Percentiles rank a stretch among this genome's conserved stretches.
Conservation (phyloP, 352 stramenopile genomes). For the Phytopythium chamaehyphon region DNA sequence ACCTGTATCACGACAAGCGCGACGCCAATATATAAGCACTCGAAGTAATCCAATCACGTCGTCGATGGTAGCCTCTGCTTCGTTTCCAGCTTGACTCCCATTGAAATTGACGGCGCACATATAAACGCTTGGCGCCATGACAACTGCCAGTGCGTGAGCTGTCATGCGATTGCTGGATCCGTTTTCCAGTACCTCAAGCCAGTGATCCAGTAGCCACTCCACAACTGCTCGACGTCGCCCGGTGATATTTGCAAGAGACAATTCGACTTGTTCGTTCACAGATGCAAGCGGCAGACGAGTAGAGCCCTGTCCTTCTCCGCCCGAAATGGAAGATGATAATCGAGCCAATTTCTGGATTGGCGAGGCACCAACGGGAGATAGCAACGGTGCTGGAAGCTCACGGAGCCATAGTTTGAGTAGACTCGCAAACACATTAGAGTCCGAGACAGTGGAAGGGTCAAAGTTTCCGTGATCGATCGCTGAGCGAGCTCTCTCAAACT, state of each 20-base stretch:
- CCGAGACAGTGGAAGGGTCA: conserved; percentile 20
- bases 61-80: background rate
- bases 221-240: conserved; percentile 20
- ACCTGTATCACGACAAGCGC: conserved; percentile 8
- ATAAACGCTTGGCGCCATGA: conserved; percentile 61
- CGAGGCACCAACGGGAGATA: conserved; percentile 5
- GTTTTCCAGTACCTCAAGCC: conserved; percentile 43
- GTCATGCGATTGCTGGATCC: conserved; percentile 45
- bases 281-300: conserved; percentile 5
- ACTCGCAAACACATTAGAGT: conserved; percentile 54
- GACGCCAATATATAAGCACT: conserved; percentile 34
- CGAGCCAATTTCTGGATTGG: conserved; percentile 8
- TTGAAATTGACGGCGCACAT: conserved; percentile 5
- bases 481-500: conserved; percentile 33
- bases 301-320: conserved; percentile 2
- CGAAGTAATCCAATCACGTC: conserved; percentile 36
- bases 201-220: conserved; percentile 66
- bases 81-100: background rate
- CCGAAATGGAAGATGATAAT: conserved; percentile 13
- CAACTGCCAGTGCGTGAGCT: conserved; percentile 37
- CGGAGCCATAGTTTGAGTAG: conserved; percentile 65
- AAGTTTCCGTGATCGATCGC: conserved; percentile 49
- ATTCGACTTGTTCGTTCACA: background rate
- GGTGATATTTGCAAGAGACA: background rate
- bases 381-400: conserved; percentile 41